Percentiles rank a stretch among this genome's conserved stretches.
Evolutionary conservation across 768 basidiomycete species (phyloP).

Genomic region (Cyathus striatus): DNA sequence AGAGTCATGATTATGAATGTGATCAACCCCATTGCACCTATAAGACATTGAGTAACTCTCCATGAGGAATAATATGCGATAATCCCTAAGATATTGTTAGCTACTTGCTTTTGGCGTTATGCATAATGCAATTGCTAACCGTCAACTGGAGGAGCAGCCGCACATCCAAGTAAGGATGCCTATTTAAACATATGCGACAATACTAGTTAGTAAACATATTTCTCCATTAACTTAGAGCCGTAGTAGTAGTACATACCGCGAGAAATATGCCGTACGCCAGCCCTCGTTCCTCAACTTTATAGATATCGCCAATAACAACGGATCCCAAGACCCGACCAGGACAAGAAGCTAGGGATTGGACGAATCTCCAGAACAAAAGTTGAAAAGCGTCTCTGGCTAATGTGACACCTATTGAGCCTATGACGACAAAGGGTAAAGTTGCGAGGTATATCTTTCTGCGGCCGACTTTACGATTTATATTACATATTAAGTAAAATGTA

Average conservation of each 20-base stretch:
- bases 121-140: slow-evolving; percentile 24
- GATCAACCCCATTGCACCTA: slow-evolving; percentile 35
- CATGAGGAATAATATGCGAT: slow-evolving; percentile 60
- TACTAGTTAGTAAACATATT: neutral
- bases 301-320: slow-evolving; percentile 56
- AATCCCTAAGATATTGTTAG: slow-evolving; percentile 24
- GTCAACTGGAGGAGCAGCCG: slow-evolving; percentile 54
- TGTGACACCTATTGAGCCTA: slow-evolving; percentile 59
- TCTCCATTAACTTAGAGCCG: too few relatives aligned
- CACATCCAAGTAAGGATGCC: slow-evolving; percentile 53
- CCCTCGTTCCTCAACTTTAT: slow-evolving; percentile 59
- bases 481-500: too few relatives aligned
- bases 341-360: slow-evolving; percentile 65
- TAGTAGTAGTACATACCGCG: slow-evolving; percentile 29
- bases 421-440: slow-evolving; percentile 50
- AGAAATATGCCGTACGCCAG: slow-evolving; percentile 56
- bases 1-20: slow-evolving; percentile 32
- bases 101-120: neutral
- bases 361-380: slow-evolving; percentile 55
- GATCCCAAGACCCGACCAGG: slow-evolving; percentile 48
- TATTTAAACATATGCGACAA: slow-evolving; percentile 11
- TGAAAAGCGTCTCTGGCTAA: slow-evolving; percentile 31
- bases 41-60: slow-evolving; percentile 47
- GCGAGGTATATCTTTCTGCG: slow-evolving; percentile 55
- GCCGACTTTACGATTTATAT: slow-evolving; percentile 56